Evolutionary conservation across 768 basidiomycete genomes (phyloP), one percentile per base, ranked within the genome.

Genomic region (Calocybe gangraenosa): DNA sequence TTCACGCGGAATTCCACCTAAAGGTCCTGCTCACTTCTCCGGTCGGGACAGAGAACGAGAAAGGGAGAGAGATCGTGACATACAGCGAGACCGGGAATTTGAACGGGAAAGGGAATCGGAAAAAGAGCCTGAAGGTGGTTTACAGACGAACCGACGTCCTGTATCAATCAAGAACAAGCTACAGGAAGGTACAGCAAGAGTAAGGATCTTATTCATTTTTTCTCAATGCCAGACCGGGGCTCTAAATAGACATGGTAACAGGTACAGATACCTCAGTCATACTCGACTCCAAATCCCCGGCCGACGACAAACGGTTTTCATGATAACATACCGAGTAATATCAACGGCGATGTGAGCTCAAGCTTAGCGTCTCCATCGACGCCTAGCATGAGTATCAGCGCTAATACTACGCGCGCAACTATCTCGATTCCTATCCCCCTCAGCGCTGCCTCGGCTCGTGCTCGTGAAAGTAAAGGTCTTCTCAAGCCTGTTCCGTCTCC

Each of bases 81-180:
- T 30, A 18, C 36, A 48, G 3, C 21, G 40, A 34, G 43, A 45
- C 22, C 13, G 40, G 20, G 34, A 37, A 22, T 4, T 36, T 18
- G 23, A 28, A 10, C 11, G 36, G 15, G 32, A 31, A 21, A 20
- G 17, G 18, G 37, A 35, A 7, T 13, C 37, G 9, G 46, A 47
- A 7, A 31, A 42, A 35, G 38, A 39, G 21, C 14, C 17, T 2
- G n/a, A 21, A 1, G 51, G 47, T 28, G 49, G 54, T 3, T 48
- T 65, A 30, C 60, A 64, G 47, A 57, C 34, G 15, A 60, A 63
- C 51, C 59, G 66, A n/a, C 55, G 57, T 47, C 62, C 67, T 18
- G 61, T 67, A 37, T 66, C 65, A 33, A 65, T 64, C 40, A 70
- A 69, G 44, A 68, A 68, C 33, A 71, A 67, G 64, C 63, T 60